Conservation (phyloP, 169 alveolate genomes). For the Cryptosporidium xiaoi region DNA sequence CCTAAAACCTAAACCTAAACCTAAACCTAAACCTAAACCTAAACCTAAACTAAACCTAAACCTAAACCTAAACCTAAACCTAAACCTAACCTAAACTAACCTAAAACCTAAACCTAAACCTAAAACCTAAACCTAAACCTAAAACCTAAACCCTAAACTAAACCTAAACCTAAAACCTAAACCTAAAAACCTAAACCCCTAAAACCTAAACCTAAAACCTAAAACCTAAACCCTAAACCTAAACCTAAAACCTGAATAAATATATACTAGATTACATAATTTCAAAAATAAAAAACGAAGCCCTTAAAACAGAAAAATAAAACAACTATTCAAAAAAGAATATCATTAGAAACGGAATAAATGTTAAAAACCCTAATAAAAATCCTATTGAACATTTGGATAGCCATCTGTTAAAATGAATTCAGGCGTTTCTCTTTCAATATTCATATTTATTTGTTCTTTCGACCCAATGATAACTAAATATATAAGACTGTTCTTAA, state of each 20-base stretch:
- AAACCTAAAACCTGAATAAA: background rate
- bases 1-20: constrained; percentile 1
- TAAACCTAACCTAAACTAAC: background rate
- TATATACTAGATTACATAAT: background rate
- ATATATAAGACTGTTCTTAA: constrained; percentile 16
- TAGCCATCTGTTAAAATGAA: constrained; percentile 41
- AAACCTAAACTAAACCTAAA: constrained; percentile 1
- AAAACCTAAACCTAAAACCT: constrained; percentile 12
- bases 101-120: constrained; percentile 33
- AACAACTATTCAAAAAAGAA: background rate
- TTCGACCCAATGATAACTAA: constrained; percentile 18
- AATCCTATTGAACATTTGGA: constrained; percentile 5
- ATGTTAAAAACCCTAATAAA: background rate
- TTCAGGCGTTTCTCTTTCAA: constrained; percentile 10
- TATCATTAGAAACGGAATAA: background rate
- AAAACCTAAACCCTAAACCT: background rate
- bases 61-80: background rate
- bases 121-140: constrained; percentile 31
- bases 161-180: background rate
- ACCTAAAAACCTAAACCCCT: constrained; percentile 14
- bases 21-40: constrained; percentile 16
- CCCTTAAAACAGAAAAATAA: background rate
- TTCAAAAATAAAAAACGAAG: no score
- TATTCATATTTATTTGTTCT: constrained; percentile 37
- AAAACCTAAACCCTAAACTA: background rate